phyloP scores from a whole-genome alignment of 352 stramenopile species.

The Phytophthora cajani region DNA sequence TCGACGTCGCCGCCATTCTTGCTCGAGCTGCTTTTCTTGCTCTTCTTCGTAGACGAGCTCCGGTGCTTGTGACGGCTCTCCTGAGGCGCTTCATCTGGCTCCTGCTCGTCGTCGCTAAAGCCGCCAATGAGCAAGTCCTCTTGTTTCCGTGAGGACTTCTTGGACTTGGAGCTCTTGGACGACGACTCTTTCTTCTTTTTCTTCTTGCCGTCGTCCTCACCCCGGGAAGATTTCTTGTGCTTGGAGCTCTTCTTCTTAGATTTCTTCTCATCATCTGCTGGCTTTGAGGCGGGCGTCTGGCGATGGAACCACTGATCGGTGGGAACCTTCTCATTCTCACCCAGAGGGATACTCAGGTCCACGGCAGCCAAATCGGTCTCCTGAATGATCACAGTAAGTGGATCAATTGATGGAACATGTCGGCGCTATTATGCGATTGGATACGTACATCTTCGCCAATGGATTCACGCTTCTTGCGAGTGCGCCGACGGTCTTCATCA shows the following conservation, averaged over 20 bases:
- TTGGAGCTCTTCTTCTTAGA: conserved; percentile 71
- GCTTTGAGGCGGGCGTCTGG: conserved; percentile 43
- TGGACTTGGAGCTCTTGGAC: conserved; percentile 41
- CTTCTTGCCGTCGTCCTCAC: conserved; percentile 47
- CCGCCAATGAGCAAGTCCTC: conserved; percentile 48
- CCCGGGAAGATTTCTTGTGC: conserved; percentile 51
- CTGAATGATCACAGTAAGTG: conserved; percentile 27
- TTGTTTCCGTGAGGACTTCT: conserved; percentile 35
- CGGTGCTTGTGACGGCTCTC: conserved; percentile 31
- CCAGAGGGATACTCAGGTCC: conserved; percentile 79
- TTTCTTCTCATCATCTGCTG: conserved; percentile 59
- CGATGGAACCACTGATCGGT: conserved; percentile 86
- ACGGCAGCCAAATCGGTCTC: conserved; percentile 76
- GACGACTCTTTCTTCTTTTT: conserved; percentile 51
- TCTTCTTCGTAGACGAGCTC: conserved; percentile 49
- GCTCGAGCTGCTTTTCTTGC: conserved; percentile 58
- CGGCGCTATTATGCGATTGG: background rate
- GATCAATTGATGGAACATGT: background rate
- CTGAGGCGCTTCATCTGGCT: conserved; percentile 29
- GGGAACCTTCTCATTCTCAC: conserved; percentile 78
- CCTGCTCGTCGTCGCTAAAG: conserved; percentile 49
- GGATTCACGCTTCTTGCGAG: conserved; percentile 55
- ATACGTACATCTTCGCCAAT: conserved; percentile 47
- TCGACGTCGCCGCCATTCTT: conserved; percentile 41
- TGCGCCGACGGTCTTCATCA: conserved; percentile 67